Evolutionary conservation across 2,329 filamentous ascomycete species (phyloP).

Genomic region (Fusarium chuoi): DNA sequence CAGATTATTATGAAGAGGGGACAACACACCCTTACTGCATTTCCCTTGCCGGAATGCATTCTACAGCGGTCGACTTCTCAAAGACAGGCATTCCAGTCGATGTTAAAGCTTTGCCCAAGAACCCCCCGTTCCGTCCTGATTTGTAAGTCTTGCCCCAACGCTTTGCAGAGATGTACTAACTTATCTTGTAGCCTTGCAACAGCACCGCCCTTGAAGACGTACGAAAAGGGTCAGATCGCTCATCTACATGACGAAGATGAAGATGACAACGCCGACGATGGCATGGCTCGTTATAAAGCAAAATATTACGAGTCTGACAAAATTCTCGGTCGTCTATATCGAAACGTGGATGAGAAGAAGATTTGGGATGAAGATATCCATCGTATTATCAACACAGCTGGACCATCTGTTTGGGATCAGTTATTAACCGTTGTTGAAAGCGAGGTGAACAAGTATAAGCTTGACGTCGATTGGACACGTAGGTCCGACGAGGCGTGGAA

Average conservation of each 20-base stretch:
- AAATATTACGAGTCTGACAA: constrained; percentile 75
- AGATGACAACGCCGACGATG: constrained; percentile 53
- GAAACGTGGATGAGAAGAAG: constrained; percentile 75
- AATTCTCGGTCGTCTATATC: constrained; percentile 75
- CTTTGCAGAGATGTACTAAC: background rate
- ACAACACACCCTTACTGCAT: constrained; percentile 63
- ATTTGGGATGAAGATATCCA: constrained; percentile 68
- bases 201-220: constrained; percentile 56
- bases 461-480: constrained; percentile 48
- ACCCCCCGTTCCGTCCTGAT: constrained; percentile 59
- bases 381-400: constrained; percentile 38
- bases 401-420: constrained; percentile 56
- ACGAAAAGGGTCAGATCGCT: constrained; percentile 56
- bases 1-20: constrained; percentile 65
- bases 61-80: constrained; percentile 78
- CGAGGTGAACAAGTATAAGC: constrained; percentile 29
- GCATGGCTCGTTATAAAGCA: constrained; percentile 56
- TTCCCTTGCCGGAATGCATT: constrained; percentile 71
- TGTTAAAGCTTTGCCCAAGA: constrained; percentile 54
- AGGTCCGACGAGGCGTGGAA: constrained; percentile 53
- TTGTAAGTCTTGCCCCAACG: constrained; percentile 55
- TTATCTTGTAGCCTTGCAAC: constrained; percentile 54
- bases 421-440: constrained; percentile 46
- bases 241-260: constrained; percentile 45
- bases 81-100: constrained; percentile 75